Conservation (phyloP, 2,329 filamentous ascomycete species). For the Colletotrichum shisoi region DNA sequence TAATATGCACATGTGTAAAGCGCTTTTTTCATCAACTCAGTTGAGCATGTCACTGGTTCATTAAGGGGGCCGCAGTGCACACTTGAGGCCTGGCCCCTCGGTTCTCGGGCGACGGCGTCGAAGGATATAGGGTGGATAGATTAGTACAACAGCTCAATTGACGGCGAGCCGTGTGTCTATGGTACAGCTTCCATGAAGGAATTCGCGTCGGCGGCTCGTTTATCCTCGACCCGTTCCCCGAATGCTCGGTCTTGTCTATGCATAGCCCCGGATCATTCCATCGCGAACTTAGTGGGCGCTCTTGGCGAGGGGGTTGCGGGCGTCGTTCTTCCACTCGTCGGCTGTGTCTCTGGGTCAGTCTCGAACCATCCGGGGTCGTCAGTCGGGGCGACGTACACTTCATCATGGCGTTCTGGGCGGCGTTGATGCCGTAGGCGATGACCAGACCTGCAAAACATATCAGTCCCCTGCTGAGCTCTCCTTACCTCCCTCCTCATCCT, state of each 20-base stretch:
- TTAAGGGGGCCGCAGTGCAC: too few relatives aligned
- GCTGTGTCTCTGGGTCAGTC: conserved; percentile 60
- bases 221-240: conserved; percentile 13
- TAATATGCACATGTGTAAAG: too few relatives aligned
- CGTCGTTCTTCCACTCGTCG: conserved; percentile 97
- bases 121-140: conserved; percentile 5
- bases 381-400: conserved; percentile 65
- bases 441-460: conserved; percentile 68
- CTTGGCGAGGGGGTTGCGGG: conserved; percentile 77
- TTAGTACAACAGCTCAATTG: conserved; percentile 39
- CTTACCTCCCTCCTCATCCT: neutral
- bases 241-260: conserved; percentile 27
- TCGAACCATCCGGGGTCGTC: conserved; percentile 23
- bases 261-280: conserved; percentile 34
- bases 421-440: conserved; percentile 91
- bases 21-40: too few relatives aligned
- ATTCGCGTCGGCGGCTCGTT: conserved; percentile 25
- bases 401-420: conserved; percentile 78
- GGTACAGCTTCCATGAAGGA: conserved; percentile 37
- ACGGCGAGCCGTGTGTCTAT: conserved; percentile 40
- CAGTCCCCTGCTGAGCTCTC: conserved; percentile 13
- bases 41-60: neutral
- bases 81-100: neutral
- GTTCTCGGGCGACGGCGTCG: neutral
- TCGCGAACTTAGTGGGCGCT: conserved; percentile 54